Base-by-base conservation (phyloP, 768 basidiomycete species). In the Lenzites betulinus region DNA sequence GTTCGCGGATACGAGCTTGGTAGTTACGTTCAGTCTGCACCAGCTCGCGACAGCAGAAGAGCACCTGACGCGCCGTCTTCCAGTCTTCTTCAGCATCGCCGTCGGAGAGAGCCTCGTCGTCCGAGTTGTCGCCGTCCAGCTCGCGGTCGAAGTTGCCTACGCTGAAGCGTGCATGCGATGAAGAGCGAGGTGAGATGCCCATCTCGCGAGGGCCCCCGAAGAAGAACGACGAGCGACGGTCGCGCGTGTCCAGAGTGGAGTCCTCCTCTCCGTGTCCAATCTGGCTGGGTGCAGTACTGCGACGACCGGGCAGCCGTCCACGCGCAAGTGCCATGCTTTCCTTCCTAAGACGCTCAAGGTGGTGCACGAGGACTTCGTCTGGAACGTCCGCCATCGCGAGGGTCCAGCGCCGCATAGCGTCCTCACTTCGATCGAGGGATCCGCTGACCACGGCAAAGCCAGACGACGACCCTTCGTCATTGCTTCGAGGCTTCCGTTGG, bases 11-110 rank as follows among this genome's bases (percentile, higher is more conserved):
- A 15, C 74, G 72, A 1, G 71, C 72, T 44, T 74, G 76, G 64
- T 82, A 82, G 53, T 69, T 79, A 59, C 73, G 75, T 67, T 82
- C 81, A 7, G 81, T 82, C 26, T 76, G 72, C 25, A 83, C 66
- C 47, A 82, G 75, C 66, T 82, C 81, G n/a, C 82, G 75, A 35
- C 80, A 75, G 67, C 77, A 76, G 22, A 81, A 68, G 49, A 82
- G 64, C 2, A 79, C 75, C 30, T 73, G 75, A 42, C 78, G 69
- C 22, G 77, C 79, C 15, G 66, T 66, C 58, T 67, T 68, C 79
- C 79, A 80, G 25, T 69, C 66, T 42, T 68, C 65, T 43, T 71
- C 71, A 57, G 70, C 64, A 43, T 60, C 64, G 25, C 64, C 68
- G 38, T 59, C 59, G 15, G 50, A 63, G 12, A 51, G 48, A 23